phyloP scores from a whole-genome alignment of 106 monocot genomes.

The Allium sativum region DNA sequence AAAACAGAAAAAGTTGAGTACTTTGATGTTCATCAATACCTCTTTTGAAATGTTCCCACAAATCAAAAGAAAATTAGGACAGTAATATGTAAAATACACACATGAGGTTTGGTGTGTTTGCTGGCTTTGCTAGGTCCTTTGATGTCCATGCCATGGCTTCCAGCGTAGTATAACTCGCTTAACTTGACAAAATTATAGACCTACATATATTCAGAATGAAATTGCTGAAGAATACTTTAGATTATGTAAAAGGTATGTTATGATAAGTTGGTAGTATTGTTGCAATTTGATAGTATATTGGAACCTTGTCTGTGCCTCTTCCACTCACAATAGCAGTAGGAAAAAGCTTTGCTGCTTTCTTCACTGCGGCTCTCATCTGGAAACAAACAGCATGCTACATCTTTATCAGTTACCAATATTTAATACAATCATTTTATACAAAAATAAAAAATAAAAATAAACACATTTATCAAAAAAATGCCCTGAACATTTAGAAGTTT shows the following conservation, averaged over 20 bases:
- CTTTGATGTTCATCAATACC: background rate
- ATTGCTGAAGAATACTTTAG: no score
- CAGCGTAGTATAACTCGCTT: slow-evolving; percentile 71
- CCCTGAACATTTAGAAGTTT: no score
- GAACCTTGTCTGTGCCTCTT: slow-evolving; percentile 69
- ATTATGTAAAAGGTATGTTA: no score
- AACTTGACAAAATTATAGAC: slow-evolving; percentile 59
- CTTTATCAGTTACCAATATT: background rate
- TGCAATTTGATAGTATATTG: slow-evolving; percentile 1
- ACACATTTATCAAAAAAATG: no score
- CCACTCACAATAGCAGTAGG: slow-evolving; percentile 84
- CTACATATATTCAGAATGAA: slow-evolving; percentile 10
- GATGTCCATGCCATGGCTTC: slow-evolving; percentile 95
- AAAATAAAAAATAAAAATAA: no score
- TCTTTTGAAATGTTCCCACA: no score
- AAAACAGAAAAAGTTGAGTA: background rate
- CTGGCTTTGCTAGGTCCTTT: slow-evolving; percentile 43
- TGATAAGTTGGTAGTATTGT: background rate
- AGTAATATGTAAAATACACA: slow-evolving; percentile 5
- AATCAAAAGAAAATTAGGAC: background rate
- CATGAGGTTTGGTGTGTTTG: slow-evolving; percentile 34
- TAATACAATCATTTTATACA: no score
- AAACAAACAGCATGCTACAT: background rate
- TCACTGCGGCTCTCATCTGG: slow-evolving; percentile 72
- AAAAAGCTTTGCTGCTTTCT: slow-evolving; percentile 43